Evolutionary conservation across 257 asterid genomes (phyloP).

Genomic region (Salvia hispanica): DNA sequence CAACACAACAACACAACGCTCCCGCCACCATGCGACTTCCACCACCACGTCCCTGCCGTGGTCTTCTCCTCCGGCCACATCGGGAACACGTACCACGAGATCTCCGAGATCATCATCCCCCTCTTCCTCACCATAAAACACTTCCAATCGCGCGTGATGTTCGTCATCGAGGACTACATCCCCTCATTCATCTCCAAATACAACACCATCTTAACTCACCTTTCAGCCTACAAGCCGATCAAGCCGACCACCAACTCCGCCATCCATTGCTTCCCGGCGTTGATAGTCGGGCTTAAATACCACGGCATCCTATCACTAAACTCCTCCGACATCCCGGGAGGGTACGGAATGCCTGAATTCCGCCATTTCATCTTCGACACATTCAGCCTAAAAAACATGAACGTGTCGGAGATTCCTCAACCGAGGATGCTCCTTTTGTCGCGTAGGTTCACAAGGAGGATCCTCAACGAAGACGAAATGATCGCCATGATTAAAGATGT

Average conservation of each 20-base stretch:
- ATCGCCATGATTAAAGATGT: slow-evolving; percentile 45
- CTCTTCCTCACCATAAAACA: slow-evolving; percentile 71
- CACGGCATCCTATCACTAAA: slow-evolving; percentile 60
- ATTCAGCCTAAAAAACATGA: slow-evolving; percentile 28
- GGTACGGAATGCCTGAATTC: slow-evolving; percentile 46
- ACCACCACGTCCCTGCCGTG: slow-evolving; percentile 67
- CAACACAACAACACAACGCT: slow-evolving; percentile 26
- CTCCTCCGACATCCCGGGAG: slow-evolving; percentile 46
- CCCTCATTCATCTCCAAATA: slow-evolving; percentile 66
- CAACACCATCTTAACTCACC: slow-evolving; percentile 47
- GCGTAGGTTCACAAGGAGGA: slow-evolving; percentile 60
- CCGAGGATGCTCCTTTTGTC: slow-evolving; percentile 69
- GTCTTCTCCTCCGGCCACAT: slow-evolving; percentile 80
- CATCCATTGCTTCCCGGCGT: slow-evolving; percentile 80
- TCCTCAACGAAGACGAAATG: slow-evolving; percentile 58
- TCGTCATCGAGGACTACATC: slow-evolving; percentile 65
- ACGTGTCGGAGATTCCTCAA: slow-evolving; percentile 35
- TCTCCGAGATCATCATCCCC: slow-evolving; percentile 80
- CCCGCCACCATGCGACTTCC: slow-evolving; percentile 41
- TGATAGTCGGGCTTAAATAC: slow-evolving; percentile 69
- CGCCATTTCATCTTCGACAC: slow-evolving; percentile 40
- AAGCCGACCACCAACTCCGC: slow-evolving; percentile 53
- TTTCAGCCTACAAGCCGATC: slow-evolving; percentile 49
- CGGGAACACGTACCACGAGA: slow-evolving; percentile 82
- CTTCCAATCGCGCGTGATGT: slow-evolving; percentile 54